Percentiles rank a stretch among this genome's conserved stretches.
These are phyloP conservation scores for Silene uniflora DNA, from an alignment of 148 eudicot species.

Conservation along the genomic window DNA sequence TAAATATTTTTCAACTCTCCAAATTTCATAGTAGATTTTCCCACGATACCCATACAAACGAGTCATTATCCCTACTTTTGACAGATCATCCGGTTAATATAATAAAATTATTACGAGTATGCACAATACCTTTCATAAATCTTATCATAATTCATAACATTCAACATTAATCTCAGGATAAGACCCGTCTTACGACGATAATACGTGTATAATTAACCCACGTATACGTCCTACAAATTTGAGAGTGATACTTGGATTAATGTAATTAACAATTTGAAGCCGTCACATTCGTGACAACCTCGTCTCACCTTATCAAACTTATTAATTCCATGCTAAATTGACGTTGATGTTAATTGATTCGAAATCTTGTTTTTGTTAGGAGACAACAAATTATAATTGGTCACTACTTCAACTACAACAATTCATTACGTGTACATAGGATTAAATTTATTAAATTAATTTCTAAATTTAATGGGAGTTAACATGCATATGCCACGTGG, in stretches of 20 bases:
- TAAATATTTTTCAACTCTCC: too few species aligned
- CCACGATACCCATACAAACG: too few species aligned
- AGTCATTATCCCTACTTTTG: too few species aligned
- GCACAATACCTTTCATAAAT: too few species aligned
- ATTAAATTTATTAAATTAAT: too few species aligned
- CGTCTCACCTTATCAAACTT: slow-evolving; percentile 7
- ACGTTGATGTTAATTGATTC: neutral
- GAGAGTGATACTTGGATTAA: neutral
- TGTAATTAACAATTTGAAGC: neutral
- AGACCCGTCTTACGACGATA: neutral
- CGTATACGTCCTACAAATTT: neutral
- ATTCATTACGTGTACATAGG: neutral
- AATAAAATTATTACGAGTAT: too few species aligned
- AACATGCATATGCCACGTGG: neutral
- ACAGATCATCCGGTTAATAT: too few species aligned
- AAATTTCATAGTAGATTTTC: too few species aligned
- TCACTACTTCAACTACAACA: neutral
- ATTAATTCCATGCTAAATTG: neutral
- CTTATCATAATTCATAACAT: neutral
- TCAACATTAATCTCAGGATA: neutral
- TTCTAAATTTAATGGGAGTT: neutral
- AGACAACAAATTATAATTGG: neutral
- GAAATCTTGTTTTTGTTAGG: neutral
- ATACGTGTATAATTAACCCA: neutral
- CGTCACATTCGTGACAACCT: neutral